Percentiles rank a stretch among this genome's conserved stretches.
phyloP scores from a whole-genome alignment of 352 stramenopile species.

The Phytophthora syringae region DNA sequence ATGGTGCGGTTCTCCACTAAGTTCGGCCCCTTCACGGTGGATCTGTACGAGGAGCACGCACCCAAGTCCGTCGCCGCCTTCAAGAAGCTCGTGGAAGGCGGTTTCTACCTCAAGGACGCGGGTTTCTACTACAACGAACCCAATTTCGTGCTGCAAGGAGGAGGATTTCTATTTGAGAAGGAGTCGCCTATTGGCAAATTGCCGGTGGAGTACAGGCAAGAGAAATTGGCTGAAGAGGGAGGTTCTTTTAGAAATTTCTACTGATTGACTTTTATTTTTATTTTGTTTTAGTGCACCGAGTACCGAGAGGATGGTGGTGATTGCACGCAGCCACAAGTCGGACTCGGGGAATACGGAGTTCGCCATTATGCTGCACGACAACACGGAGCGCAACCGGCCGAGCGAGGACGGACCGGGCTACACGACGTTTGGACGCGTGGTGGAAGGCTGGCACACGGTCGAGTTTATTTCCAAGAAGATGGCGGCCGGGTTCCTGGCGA shows the following conservation, averaged over 20 bases:
- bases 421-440: slow-evolving; percentile 80
- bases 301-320: slow-evolving; percentile 83
- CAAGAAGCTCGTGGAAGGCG: slow-evolving; percentile 62
- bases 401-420: slow-evolving; percentile 71
- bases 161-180: slow-evolving; percentile 77
- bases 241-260: too few relatives aligned
- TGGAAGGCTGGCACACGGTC: slow-evolving; percentile 82
- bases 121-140: slow-evolving; percentile 89
- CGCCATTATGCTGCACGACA: slow-evolving; percentile 88
- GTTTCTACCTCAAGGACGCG: slow-evolving; percentile 74
- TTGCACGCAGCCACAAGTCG: slow-evolving; percentile 72
- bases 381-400: slow-evolving; percentile 71
- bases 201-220: slow-evolving; percentile 68
- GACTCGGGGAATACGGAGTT: slow-evolving; percentile 85
- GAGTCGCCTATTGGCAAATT: slow-evolving; percentile 70
- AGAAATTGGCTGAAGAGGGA: not conserved
- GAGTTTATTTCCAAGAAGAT: slow-evolving; percentile 81
- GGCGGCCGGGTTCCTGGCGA: slow-evolving; percentile 65
- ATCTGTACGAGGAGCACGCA: slow-evolving; percentile 82
- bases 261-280: too few relatives aligned
- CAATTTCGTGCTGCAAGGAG: slow-evolving; percentile 81
- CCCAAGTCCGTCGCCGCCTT: slow-evolving; percentile 80
- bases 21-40: slow-evolving; percentile 77
- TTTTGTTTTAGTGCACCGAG: slow-evolving; percentile 57
- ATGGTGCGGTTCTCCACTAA: slow-evolving; percentile 87